Percentiles rank a stretch among this genome's conserved stretches.
phyloP scores from a whole-genome alignment of 1,284 basidiomycete species.

The Blastosporella zonata region DNA sequence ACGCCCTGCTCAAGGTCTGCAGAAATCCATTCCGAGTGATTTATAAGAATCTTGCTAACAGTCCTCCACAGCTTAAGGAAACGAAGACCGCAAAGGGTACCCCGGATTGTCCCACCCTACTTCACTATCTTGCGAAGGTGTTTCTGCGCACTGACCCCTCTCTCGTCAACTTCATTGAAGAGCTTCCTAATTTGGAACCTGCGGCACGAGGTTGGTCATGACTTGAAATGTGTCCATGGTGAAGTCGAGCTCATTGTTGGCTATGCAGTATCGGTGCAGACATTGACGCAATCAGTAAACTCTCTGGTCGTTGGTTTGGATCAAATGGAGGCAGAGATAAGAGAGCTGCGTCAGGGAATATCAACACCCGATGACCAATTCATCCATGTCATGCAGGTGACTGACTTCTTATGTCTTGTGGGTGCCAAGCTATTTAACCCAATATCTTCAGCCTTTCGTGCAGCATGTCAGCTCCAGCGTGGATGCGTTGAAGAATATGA shows the following conservation, averaged over 20 bases:
- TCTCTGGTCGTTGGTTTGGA: constrained; percentile 55
- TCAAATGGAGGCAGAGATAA: constrained; percentile 59
- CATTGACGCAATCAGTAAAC: constrained; percentile 57
- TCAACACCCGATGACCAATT: constrained; percentile 56
- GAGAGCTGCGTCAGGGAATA: constrained; percentile 34
- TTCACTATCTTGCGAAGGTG: constrained; percentile 82
- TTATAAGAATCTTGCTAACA: constrained; percentile 4
- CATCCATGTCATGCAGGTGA: constrained; percentile 62
- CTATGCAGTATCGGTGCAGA: constrained; percentile 65
- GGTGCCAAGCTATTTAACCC: not conserved
- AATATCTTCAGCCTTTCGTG: constrained; percentile 52
- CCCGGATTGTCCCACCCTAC: constrained; percentile 74
- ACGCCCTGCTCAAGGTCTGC: constrained; percentile 74
- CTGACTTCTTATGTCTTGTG: constrained; percentile 6
- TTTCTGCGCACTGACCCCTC: constrained; percentile 69
- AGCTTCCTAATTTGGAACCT: constrained; percentile 78
- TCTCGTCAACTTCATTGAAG: constrained; percentile 75
- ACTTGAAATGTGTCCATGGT: not conserved
- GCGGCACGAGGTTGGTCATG: constrained; percentile 67
- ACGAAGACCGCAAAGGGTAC: constrained; percentile 73
- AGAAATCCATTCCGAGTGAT: not conserved
- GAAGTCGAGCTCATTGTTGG: not conserved
- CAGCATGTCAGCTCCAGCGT: constrained; percentile 48
- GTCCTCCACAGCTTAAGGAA: constrained; percentile 67
- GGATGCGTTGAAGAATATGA: constrained; percentile 64